Conservation (phyloP, 371 early-diverging fungal species). For the Rhizopus stolonifer region DNA sequence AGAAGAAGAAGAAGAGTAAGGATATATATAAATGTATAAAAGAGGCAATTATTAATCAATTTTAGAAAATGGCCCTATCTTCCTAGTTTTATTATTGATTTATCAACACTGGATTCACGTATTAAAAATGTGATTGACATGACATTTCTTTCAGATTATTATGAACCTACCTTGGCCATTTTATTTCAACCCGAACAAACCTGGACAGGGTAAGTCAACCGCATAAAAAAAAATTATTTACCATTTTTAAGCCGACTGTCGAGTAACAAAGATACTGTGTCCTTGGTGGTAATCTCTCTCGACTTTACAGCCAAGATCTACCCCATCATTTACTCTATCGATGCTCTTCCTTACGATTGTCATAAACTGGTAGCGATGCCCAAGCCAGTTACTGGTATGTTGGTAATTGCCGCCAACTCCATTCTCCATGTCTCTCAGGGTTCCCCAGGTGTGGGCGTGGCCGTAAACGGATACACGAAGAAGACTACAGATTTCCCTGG, state of each 20-base stretch:
- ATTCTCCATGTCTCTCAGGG: conserved; percentile 89
- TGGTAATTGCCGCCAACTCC: conserved; percentile 78
- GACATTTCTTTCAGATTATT: conserved; percentile 86
- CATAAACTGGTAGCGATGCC: conserved; percentile 73
- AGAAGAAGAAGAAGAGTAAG: conserved; percentile 43
- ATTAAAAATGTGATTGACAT: conserved; percentile 87
- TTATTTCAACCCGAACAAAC: conserved; percentile 81
- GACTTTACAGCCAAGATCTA: conserved; percentile 72
- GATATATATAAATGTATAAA: conserved; percentile 13
- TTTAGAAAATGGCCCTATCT: conserved; percentile 65
- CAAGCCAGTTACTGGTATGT: conserved; percentile 84
- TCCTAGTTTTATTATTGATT: conserved; percentile 81
- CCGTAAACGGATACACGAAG: conserved; percentile 69
- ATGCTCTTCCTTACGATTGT: conserved; percentile 83
- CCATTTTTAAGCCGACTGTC: conserved; percentile 56
- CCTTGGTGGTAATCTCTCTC: conserved; percentile 84
- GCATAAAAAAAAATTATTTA: background rate
- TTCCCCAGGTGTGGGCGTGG: conserved; percentile 70
- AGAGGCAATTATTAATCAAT: background rate
- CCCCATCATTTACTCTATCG: conserved; percentile 80
- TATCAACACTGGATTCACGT: conserved; percentile 64
- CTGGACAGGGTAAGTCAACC: conserved; percentile 79
- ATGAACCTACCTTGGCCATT: conserved; percentile 93
- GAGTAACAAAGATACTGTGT: conserved; percentile 73
- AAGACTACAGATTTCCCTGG: conserved; percentile 54